phyloP scores from a whole-genome alignment of 2,329 filamentous ascomycete genomes.

The Aspergillus felis region DNA sequence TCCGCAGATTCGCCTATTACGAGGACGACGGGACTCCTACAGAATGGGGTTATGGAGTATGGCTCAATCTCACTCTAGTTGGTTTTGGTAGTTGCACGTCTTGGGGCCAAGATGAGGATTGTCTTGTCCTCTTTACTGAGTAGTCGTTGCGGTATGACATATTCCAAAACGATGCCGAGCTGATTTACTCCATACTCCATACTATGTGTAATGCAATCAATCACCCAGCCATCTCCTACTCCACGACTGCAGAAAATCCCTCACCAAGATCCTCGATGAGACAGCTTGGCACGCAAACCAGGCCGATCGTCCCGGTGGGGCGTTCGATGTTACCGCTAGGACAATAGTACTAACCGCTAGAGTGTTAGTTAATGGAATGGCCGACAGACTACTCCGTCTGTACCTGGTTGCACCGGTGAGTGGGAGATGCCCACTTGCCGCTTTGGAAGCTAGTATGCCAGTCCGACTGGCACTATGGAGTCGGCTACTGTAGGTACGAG shows the following conservation, averaged over 20 bases:
- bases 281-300: constrained; percentile 24
- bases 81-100: too few species aligned
- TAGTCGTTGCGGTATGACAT: too few species aligned
- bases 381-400: background rate
- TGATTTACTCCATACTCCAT: background rate
- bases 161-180: too few species aligned
- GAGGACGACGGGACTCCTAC: too few species aligned
- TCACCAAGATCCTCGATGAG: constrained; percentile 30
- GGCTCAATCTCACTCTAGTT: too few species aligned
- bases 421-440: constrained; percentile 17
- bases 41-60: too few species aligned
- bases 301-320: constrained; percentile 31
- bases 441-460: constrained; percentile 8
- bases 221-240: background rate
- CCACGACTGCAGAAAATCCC: constrained; percentile 26
- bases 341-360: background rate
- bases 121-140: too few species aligned
- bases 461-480: constrained; percentile 6
- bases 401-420: constrained; percentile 2
- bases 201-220: background rate
- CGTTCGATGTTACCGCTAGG: background rate
- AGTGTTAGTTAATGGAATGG: background rate
- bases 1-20: too few species aligned
- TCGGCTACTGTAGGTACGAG: constrained; percentile 35
- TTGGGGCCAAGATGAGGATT: too few species aligned